phyloP scores from a whole-genome alignment of 2,329 filamentous ascomycete genomes.

The Stachybotrys chlorohalonatus region DNA sequence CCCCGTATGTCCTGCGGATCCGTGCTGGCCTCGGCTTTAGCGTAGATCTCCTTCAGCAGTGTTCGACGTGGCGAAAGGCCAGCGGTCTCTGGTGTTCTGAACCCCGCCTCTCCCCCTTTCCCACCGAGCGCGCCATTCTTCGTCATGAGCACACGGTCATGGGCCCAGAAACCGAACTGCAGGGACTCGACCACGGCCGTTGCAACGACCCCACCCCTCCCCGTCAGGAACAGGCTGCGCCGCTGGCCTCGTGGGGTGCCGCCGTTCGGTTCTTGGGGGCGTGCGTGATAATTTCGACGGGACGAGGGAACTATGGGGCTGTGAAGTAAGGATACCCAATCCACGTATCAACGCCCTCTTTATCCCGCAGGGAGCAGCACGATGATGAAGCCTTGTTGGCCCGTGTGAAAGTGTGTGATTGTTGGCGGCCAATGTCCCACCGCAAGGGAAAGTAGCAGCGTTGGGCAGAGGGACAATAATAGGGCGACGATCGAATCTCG shows the following conservation, averaged over 20 bases:
- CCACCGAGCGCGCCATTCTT: background rate
- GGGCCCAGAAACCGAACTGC: constrained; percentile 7
- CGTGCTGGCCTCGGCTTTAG: background rate
- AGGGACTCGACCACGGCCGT: constrained; percentile 14
- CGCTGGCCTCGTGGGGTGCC: constrained; percentile 14
- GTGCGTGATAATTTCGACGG: constrained; percentile 11
- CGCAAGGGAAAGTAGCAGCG: constrained; percentile 13
- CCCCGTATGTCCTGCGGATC: background rate
- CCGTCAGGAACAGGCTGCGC: constrained; percentile 15
- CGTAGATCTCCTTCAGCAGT: background rate
- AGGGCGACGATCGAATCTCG: constrained; percentile 14
- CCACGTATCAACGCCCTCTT: constrained; percentile 25
- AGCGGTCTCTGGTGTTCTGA: background rate
- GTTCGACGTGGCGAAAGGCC: background rate
- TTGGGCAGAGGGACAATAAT: constrained; percentile 14
- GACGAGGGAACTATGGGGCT: constrained; percentile 20
- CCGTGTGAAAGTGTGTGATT: constrained; percentile 15
- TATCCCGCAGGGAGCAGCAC: constrained; percentile 24
- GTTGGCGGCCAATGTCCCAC: constrained; percentile 22
- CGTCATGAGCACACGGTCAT: constrained; percentile 3
- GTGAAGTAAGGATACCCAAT: constrained; percentile 30
- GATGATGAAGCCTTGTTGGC: constrained; percentile 18
- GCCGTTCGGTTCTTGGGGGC: constrained; percentile 9
- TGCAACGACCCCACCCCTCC: constrained; percentile 9
- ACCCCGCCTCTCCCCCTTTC: background rate